Evolutionary conservation across 139 green algal genomes (phyloP).

Genomic region (Chlamydomonas incerta): DNA sequence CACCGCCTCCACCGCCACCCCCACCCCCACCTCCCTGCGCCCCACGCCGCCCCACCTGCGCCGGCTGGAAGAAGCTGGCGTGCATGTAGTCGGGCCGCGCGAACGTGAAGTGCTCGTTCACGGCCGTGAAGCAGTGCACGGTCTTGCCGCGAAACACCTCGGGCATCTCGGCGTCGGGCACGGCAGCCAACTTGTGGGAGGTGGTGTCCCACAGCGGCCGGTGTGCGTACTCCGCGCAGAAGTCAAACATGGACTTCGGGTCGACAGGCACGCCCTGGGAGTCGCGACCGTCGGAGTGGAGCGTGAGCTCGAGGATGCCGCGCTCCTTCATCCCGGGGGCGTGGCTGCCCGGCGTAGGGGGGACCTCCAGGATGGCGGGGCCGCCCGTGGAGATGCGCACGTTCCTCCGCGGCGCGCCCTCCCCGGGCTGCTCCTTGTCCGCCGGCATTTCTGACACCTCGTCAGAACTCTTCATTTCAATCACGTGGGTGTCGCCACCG

Average conservation of each 20-base stretch:
- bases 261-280: not conserved
- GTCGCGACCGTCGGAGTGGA: not conserved
- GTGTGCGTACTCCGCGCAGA: not conserved
- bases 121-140: not conserved
- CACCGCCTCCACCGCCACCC: too few relatives aligned
- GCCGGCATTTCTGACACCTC: too few relatives aligned
- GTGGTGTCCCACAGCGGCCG: slow-evolving; percentile 1
- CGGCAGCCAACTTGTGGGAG: not conserved
- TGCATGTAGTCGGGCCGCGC: slow-evolving; percentile 1
- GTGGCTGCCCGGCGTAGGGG: not conserved
- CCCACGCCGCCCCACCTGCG: not conserved
- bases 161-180: not conserved
- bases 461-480: too few relatives aligned
- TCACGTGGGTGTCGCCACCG: too few relatives aligned
- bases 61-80: not conserved
- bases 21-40: too few relatives aligned
- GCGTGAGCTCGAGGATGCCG: not conserved
- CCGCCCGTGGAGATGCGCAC: not conserved
- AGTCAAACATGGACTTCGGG: not conserved
- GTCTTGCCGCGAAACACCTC: not conserved
- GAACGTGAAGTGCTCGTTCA: slow-evolving; percentile 18
- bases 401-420: too few relatives aligned
- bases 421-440: too few relatives aligned
- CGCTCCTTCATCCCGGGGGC: not conserved
- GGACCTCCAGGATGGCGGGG: not conserved